Evolutionary conservation across 2,329 filamentous ascomycete species (phyloP), one percentile per base, ranked within the genome.

Genomic region (Fusarium armeniacum): DNA sequence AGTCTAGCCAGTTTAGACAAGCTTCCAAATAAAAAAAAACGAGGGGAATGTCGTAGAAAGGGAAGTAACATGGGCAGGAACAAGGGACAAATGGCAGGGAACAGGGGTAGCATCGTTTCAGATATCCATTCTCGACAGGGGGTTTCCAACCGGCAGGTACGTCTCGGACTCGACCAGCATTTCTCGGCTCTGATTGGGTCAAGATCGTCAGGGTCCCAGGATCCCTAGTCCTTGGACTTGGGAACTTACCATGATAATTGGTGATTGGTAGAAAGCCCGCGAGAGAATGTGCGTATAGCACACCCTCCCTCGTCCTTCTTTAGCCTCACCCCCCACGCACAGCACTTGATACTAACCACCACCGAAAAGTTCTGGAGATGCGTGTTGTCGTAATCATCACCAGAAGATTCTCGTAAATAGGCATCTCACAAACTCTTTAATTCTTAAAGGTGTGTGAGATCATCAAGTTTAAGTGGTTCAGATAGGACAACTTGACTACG

Each of bases 201-300:
- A 15, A 9, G 40, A n/a, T 43, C 28, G 26, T 51, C 58, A 62
- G 58, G 47, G 57, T 51, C 49, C 44, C 53, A 26, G 66, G 68
- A 67, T 56, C 65, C 66, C 65, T 69, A 58, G 61, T 69, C 58
- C 52, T 62, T 49, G 62, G 61, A 59, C 44, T 53, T 70, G 67
- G 67, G 52, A 56, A 28, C 32, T 28, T 62, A 45, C 56, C 38
- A 30, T 40, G 12, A 18, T 22, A 28, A 8, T 22, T 35, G 35
- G 26, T 70, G 61, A 69, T 69, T 69, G 66, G 66, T 45, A 62
- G 52, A 38, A n/a, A 30, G 24, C 32, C 16, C 28, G 49, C 58
- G 40, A 22, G 16, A 33, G 33, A 18, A 18, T 24, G 15, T 38
- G 16, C 43, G 20, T 65, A 49, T 18, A 6, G n/a, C 41, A 60